Evolutionary conservation across 345 rosid species (phyloP).

Genomic region (Angophora floribunda): DNA sequence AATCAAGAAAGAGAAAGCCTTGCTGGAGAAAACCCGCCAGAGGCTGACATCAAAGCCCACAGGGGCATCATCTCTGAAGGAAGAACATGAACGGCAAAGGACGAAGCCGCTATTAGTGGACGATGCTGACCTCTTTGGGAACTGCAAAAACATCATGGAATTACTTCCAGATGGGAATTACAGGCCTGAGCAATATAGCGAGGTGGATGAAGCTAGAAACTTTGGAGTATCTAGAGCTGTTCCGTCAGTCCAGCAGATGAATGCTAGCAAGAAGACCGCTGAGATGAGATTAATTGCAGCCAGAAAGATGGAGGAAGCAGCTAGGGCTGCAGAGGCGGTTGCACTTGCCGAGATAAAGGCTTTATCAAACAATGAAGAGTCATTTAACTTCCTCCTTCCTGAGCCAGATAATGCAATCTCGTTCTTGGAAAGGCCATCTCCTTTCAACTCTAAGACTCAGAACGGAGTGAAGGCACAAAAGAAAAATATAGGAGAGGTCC

Average conservation of each 20-base stretch:
- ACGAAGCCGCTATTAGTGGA: background rate
- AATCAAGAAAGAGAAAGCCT: conserved; percentile 65
- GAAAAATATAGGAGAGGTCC: conserved; percentile 11
- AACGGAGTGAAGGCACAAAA: conserved; percentile 6
- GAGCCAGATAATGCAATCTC: conserved; percentile 32
- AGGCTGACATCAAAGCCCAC: conserved; percentile 57
- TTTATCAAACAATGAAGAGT: conserved; percentile 31
- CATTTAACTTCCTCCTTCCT: conserved; percentile 38
- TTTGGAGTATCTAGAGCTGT: conserved; percentile 11
- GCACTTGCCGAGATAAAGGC: conserved; percentile 65
- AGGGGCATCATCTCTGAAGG: conserved; percentile 37
- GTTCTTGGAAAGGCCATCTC: conserved; percentile 14
- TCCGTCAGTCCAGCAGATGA: conserved; percentile 23
- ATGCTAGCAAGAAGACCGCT: conserved; percentile 37
- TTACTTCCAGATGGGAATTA: background rate
- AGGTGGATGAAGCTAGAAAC: conserved; percentile 20
- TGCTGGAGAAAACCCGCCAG: conserved; percentile 52
- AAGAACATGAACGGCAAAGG: conserved; percentile 4
- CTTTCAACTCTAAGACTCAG: conserved; percentile 20
- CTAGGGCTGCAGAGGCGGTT: conserved; percentile 87
- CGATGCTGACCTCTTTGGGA: background rate
- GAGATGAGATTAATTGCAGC: conserved; percentile 94
- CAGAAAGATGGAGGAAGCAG: conserved; percentile 98
- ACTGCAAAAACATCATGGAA: background rate
- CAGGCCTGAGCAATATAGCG: background rate